A percentile compares a stretch with the other conserved stretches of the same genome.
Conservation (phyloP, 495 filamentous ascomycete genomes). For the Penicillium salamii region DNA sequence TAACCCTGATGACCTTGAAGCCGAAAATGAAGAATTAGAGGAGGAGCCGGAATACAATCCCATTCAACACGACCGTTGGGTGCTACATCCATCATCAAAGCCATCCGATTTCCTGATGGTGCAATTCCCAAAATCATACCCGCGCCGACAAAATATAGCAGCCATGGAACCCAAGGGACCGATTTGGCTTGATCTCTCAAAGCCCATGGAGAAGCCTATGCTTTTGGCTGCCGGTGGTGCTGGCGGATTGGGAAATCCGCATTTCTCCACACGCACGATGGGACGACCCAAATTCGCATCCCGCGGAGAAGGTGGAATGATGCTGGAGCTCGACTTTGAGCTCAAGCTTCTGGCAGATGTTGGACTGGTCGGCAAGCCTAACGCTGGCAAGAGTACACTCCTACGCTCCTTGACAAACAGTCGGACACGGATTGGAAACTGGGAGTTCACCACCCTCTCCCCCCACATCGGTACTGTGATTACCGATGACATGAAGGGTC, state of each 20-base stretch:
- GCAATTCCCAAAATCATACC: slow-evolving; percentile 58
- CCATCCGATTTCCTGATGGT: slow-evolving; percentile 61
- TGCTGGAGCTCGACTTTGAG: slow-evolving; percentile 80
- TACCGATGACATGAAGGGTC: slow-evolving; percentile 75
- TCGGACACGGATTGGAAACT: slow-evolving; percentile 83
- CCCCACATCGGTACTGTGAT: slow-evolving; percentile 95
- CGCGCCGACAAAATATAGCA: slow-evolving; percentile 53
- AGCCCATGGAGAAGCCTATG: slow-evolving; percentile 76
- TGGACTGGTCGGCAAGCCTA: slow-evolving; percentile 89
- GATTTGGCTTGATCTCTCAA: slow-evolving; percentile 76
- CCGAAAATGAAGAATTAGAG: slow-evolving; percentile 24
- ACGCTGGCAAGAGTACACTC: slow-evolving; percentile 93
- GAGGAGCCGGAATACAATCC: slow-evolving; percentile 29
- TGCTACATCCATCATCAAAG: slow-evolving; percentile 75
- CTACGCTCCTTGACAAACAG: slow-evolving; percentile 82
- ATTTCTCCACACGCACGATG: slow-evolving; percentile 71
- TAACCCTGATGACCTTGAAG: slow-evolving; percentile 2
- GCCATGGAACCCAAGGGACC: slow-evolving; percentile 65
- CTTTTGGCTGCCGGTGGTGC: slow-evolving; percentile 87
- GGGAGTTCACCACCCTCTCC: slow-evolving; percentile 94
- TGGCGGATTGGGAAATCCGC: slow-evolving; percentile 89
- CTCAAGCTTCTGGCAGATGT: slow-evolving; percentile 94
- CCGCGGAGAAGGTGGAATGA: slow-evolving; percentile 74
- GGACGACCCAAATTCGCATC: slow-evolving; percentile 83
- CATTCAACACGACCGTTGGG: slow-evolving; percentile 65